Base-by-base conservation (phyloP, 2,329 filamentous ascomycete species). In the Ophiostoma sp. region DNA sequence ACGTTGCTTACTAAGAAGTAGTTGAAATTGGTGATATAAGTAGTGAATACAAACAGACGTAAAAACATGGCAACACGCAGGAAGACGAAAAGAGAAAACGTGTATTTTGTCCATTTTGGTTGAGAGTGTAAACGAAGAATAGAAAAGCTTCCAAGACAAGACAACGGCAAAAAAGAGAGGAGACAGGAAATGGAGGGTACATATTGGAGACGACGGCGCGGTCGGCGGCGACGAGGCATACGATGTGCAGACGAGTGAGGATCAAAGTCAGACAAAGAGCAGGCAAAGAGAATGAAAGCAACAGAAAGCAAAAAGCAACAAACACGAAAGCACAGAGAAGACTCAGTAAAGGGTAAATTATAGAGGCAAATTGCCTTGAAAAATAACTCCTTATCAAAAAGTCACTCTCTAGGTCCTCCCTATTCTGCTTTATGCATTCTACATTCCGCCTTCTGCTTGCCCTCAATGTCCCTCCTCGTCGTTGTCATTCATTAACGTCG, bases 331-430 rank as follows among this genome's bases (percentile, higher is more conserved):
- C 27, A 31, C 64, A 67, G 36, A 35, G 20, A 65, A 60, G 48
- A 72, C 74, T 72, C 39, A 57, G 31, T 65, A 62, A 67, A 69
- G 41, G 35, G 36, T 27, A 67, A 31, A 67, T 48, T 69, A 20
- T 71, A 71, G 71, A 74, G 75, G 74, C 72, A 73, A 73, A 76
- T 71, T 74, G 75, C 75, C 62, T 65, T 65, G 36, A 31, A 65
- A 64, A 65, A 65, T 23, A 65, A 65, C 62, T 65, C 62, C 62
- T 65, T 72, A 68, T 69, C 66, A 69, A 67, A 72, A 70, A 68
- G 69, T 54, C 67, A 70, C 66, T 67, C 48, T 67, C 48, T 44
- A 52, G 39, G 41, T 67, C 66, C 35, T 65, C 62, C 62, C 20
- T 65, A 23, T 65, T 15, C 62, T 41, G 8, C 33, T 23, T 35